phyloP scores from a whole-genome alignment of 208 protist species.

The Crithidia brevicula region DNA sequence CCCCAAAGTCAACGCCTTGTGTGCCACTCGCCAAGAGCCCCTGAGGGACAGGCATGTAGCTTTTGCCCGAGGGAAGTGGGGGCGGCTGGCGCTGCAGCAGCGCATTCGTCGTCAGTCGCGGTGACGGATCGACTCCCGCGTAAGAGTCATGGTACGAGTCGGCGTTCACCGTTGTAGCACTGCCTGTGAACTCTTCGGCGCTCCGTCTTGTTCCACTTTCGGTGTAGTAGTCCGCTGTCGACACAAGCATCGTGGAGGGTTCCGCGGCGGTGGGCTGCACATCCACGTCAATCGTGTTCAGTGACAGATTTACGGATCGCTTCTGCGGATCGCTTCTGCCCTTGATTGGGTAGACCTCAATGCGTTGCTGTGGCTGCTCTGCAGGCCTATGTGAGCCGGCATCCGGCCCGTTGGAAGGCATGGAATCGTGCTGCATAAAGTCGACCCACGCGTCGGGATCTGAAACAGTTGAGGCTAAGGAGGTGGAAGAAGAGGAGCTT shows the following conservation, averaged over 20 bases:
- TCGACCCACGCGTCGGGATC: slow-evolving; percentile 30
- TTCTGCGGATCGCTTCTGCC: not conserved
- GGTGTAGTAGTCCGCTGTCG: slow-evolving; percentile 25
- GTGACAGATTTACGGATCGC: not conserved
- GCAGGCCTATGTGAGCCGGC: too few species aligned
- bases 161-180: not conserved
- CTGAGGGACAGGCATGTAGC: too few species aligned
- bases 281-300: slow-evolving; percentile 27
- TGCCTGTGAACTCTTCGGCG: too few species aligned
- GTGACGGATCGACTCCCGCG: slow-evolving; percentile 13
- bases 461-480: slow-evolving; percentile 25
- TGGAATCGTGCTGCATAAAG: slow-evolving; percentile 20
- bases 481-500: not conserved
- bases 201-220: not conserved
- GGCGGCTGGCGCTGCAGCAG: slow-evolving; percentile 10
- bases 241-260: slow-evolving; percentile 8
- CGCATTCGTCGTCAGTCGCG: slow-evolving; percentile 27
- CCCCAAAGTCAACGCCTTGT: not conserved
- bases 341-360: not conserved
- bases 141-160: not conserved
- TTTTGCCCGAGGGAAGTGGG: not conserved
- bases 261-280: not conserved
- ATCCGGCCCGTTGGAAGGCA: too few species aligned
- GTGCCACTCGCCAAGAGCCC: not conserved
- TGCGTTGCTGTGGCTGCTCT: slow-evolving; percentile 5